A percentile compares a stretch with the other conserved stretches of the same genome.
These are phyloP conservation scores for Monascus purpureus DNA, from an alignment of 495 filamentous ascomycete genomes.

Conservation along the genomic window DNA sequence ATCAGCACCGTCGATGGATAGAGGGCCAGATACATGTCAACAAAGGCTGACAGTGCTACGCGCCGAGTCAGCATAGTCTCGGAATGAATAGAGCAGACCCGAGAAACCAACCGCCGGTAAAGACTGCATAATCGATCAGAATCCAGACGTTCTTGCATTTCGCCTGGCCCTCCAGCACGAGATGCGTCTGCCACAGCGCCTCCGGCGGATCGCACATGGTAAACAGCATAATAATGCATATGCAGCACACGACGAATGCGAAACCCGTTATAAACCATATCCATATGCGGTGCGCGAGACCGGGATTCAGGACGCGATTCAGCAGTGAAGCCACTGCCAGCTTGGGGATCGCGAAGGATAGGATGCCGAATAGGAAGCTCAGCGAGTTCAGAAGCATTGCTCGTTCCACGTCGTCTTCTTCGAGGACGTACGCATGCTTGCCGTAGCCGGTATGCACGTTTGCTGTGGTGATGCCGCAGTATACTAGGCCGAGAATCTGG, in stretches of 20 bases:
- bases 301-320: conserved; percentile 14
- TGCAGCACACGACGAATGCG: conserved; percentile 5
- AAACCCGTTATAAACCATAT: conserved; percentile 8
- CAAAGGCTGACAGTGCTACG: conserved; percentile 19
- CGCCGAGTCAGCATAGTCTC: too few species aligned
- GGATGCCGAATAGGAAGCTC: conserved; percentile 13
- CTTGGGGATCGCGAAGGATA: conserved; percentile 16
- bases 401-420: conserved; percentile 4
- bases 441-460: conserved; percentile 9
- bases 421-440: conserved; percentile 6
- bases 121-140: conserved; percentile 23
- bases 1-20: conserved; percentile 17
- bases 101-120: conserved; percentile 18
- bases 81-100: too few species aligned
- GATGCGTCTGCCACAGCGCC: conserved; percentile 7
- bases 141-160: conserved; percentile 17
- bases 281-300: conserved; percentile 6
- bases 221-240: conserved; percentile 14
- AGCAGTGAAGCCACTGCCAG: conserved; percentile 15
- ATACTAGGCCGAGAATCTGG: conserved; percentile 8
- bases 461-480: conserved; percentile 9
- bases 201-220: conserved; percentile 12
- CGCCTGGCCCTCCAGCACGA: conserved; percentile 5
- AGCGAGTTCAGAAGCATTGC: conserved; percentile 11
- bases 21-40: conserved; percentile 23